phyloP scores from a whole-genome alignment of 75 land plant genomes.

The Sequoia sempervirens region DNA sequence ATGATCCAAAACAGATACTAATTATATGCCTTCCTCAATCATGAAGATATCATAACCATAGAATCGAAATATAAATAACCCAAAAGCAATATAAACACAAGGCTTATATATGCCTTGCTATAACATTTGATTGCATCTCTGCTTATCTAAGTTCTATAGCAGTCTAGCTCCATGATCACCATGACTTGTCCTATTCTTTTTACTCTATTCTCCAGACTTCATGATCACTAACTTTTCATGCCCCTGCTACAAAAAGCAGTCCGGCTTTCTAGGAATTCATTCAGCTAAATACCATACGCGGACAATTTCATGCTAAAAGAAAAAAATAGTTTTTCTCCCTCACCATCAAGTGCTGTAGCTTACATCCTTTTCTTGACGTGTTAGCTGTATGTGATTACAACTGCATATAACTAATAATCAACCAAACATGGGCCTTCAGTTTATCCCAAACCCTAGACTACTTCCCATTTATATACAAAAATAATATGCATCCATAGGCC shows the following conservation, averaged over 20 bases:
- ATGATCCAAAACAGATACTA: not conserved
- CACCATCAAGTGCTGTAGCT: not conserved
- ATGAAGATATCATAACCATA: not conserved
- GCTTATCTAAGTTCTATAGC: not conserved
- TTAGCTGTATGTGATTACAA: not conserved
- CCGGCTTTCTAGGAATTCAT: not conserved
- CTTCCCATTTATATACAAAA: not conserved
- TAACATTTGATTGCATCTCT: not conserved
- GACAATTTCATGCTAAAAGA: not conserved
- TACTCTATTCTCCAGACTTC: conserved; percentile 3
- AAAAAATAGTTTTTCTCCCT: not conserved
- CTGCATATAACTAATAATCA: not conserved
- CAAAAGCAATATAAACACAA: not conserved
- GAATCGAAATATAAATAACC: not conserved
- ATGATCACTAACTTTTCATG: not conserved
- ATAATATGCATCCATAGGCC: not conserved
- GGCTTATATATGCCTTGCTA: not conserved
- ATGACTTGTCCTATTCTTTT: not conserved
- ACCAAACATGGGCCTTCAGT: not conserved
- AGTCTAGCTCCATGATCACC: not conserved
- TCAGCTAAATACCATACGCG: not conserved
- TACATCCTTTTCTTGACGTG: not conserved
- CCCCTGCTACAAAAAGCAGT: not conserved
- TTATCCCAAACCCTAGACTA: not conserved
- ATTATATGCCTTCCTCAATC: not conserved